phyloP scores from a whole-genome alignment of 2,329 filamentous ascomycete species.

The Gaeumannomyces sp. region DNA sequence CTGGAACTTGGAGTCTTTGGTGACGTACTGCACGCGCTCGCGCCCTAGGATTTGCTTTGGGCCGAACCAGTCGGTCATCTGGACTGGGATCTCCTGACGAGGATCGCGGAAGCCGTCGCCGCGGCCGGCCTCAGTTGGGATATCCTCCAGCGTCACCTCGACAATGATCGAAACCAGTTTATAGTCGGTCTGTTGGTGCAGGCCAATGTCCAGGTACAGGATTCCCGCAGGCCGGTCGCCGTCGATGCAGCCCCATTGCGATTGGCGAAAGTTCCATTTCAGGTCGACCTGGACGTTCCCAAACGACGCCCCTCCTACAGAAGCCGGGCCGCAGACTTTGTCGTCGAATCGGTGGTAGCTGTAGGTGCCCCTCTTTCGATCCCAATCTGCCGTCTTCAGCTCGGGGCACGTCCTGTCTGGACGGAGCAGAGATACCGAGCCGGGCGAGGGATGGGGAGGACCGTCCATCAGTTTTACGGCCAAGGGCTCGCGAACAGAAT shows the following conservation, averaged over 20 bases:
- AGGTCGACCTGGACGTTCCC: conserved; percentile 11
- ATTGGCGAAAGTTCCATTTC: conserved; percentile 10
- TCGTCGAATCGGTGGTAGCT: conserved; percentile 11
- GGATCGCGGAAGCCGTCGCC: background rate
- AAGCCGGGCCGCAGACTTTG: conserved; percentile 8
- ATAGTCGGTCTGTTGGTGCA: conserved; percentile 2
- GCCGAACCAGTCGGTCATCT: conserved; percentile 7
- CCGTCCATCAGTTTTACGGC: too few relatives aligned
- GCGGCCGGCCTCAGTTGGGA: background rate
- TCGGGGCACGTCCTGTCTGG: background rate
- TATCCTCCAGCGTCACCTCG: conserved; percentile 3
- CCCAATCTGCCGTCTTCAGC: conserved; percentile 5
- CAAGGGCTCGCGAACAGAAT: too few relatives aligned
- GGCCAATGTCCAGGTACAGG: conserved; percentile 11
- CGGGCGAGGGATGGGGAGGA: too few relatives aligned
- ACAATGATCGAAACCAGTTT: background rate
- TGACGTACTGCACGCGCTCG: background rate
- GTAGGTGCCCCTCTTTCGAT: conserved; percentile 11
- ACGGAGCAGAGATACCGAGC: background rate
- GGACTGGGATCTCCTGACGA: background rate
- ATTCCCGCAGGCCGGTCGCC: conserved; percentile 4
- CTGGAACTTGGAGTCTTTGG: background rate
- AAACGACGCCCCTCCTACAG: conserved; percentile 9
- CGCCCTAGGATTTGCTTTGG: conserved; percentile 5
- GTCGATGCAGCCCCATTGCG: conserved; percentile 10